Base-by-base conservation (phyloP, 2,329 filamentous ascomycete genomes). In the Colletotrichum sojae region DNA sequence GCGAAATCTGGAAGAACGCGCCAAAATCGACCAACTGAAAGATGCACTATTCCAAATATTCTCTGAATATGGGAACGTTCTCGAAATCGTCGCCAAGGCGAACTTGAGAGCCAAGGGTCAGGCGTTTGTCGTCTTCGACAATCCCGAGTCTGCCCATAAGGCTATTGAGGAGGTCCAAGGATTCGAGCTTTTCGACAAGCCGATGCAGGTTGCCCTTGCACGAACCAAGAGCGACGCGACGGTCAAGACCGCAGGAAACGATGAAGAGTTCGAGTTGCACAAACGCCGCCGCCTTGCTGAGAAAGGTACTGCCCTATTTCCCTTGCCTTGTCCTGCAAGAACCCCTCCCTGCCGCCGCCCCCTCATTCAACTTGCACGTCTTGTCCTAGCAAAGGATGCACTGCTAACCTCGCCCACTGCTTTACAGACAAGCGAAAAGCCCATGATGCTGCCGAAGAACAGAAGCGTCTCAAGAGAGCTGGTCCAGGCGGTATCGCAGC, bases 41-140 rank as follows among this genome's bases (percentile, higher is more conserved):
- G 88, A 92, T 73, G 88, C 93, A 0, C 86, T 99, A 16, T 83
- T 82, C 22, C 90, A 91, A 71, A 87, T 98, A 76, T 98, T 98
- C 83, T 90, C 90, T 71, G 93, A 97, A 80, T 98, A 96, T 81
- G 96, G 96, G 72, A 91, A 85, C 66, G 89, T 97, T 70, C 83
- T 97, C 74, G 94, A 97, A 71, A 89, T 97, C 59, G 88, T 97
- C 69, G 93, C 93, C 52, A 97, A 97, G 84, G 94, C 89, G 72
- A 98, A 97, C 79, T 82, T 98, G 36, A 95, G 93, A 79, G 93
- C 94, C 51, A 98, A 97, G 79, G 96, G 96, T 13, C 96, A 99
- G 82, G 96, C 96, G 0, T 99, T 99, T 78, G 83, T 99, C 57
- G 94, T 98, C 53, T 98, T 94, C 78, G 94, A 97, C 75, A 88